These are phyloP conservation scores for Schizopora paradoxa DNA, from an alignment of 1,284 basidiomycete genomes.

Conservation along the genomic window DNA sequence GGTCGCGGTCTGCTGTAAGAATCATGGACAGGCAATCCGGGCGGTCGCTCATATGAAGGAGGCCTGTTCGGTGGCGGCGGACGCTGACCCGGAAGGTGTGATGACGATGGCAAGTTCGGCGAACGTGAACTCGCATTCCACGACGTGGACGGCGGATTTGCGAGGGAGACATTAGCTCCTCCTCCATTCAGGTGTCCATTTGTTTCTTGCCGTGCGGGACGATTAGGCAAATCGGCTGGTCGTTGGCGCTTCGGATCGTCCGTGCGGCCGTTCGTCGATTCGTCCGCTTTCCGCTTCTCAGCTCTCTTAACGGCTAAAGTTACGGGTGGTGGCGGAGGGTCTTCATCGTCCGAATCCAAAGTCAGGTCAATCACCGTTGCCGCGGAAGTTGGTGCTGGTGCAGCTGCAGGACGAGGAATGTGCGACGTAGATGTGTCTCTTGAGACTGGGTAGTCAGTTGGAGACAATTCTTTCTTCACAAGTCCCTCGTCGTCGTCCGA, in stretches of 20 bases:
- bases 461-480: conserved; percentile 68
- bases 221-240: not conserved
- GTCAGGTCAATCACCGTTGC: conserved; percentile 85
- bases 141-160: too few species aligned
- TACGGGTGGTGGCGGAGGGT: conserved; percentile 24
- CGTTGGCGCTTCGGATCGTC: conserved; percentile 8
- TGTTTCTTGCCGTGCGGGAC: conserved; percentile 1
- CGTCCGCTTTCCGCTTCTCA: conserved; percentile 56
- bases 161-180: too few species aligned
- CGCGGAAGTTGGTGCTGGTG: conserved; percentile 29
- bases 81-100: too few species aligned
- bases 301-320: too few species aligned
- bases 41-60: too few species aligned
- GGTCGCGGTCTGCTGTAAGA: too few species aligned
- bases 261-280: conserved; percentile 37
- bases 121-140: too few species aligned
- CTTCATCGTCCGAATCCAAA: conserved; percentile 68
- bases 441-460: conserved; percentile 41
- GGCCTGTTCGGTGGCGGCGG: too few species aligned
- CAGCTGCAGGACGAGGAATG: conserved; percentile 18
- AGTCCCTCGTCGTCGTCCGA: conserved; percentile 68
- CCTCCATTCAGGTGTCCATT: conserved; percentile 1
- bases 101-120: too few species aligned
- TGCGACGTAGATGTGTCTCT: conserved; percentile 23
- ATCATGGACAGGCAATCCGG: too few species aligned